A percentile compares a stretch with the other conserved stretches of the same genome.
These are phyloP conservation scores for Colletotrichum euphorbiae DNA, from an alignment of 2,329 filamentous ascomycete species.

Conservation along the genomic window DNA sequence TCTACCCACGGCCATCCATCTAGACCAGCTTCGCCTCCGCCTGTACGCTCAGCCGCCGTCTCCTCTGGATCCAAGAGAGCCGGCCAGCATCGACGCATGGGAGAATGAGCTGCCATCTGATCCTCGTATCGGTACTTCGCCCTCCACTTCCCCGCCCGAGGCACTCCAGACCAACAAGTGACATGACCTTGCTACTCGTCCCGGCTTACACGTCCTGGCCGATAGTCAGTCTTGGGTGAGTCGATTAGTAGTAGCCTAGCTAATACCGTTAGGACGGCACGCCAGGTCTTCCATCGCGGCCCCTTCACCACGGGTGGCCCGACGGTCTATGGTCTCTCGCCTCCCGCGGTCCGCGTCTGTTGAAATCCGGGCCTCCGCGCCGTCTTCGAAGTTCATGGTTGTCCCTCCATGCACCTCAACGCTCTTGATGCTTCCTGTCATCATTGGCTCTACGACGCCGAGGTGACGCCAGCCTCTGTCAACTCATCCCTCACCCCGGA, in stretches of 20 bases:
- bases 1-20: not conserved
- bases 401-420: slow-evolving; percentile 10
- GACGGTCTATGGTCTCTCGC: slow-evolving; percentile 8
- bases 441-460: slow-evolving; percentile 17
- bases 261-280: slow-evolving; percentile 25
- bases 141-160: slow-evolving; percentile 1
- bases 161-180: slow-evolving; percentile 7
- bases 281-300: slow-evolving; percentile 25
- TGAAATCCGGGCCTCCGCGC: slow-evolving; percentile 28
- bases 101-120: not conserved
- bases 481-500: not conserved
- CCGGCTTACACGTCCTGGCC: not conserved
- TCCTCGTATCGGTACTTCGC: slow-evolving; percentile 25
- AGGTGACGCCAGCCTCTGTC: slow-evolving; percentile 7
- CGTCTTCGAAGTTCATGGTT: not conserved
- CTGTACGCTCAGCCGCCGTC: slow-evolving; percentile 28
- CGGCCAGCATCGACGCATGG: slow-evolving; percentile 17
- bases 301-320: slow-evolving; percentile 26
- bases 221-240: not conserved
- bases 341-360: slow-evolving; percentile 16
- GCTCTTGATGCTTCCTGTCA: not conserved
- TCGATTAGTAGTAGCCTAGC: not conserved
- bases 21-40: not conserved
- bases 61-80: slow-evolving; percentile 14
- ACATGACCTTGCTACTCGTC: not conserved